Conservation (phyloP, 1,139 yeast species). For the Meyerozyma smithsonii region DNA sequence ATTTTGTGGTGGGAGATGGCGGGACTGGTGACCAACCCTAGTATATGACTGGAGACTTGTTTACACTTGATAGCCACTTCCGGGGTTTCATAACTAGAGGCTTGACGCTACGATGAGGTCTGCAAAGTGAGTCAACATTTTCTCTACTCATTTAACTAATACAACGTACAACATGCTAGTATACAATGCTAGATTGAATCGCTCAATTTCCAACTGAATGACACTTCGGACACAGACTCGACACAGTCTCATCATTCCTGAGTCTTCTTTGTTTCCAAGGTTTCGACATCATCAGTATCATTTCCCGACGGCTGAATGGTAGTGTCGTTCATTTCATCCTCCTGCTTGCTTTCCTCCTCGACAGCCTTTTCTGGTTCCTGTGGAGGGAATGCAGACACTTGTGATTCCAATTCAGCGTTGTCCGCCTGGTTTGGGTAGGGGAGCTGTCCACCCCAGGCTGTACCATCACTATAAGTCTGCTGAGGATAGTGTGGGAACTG, state of each 20-base stretch:
- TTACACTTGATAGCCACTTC: no score
- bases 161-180: conserved; percentile 3
- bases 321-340: conserved; percentile 2
- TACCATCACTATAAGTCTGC: not conserved
- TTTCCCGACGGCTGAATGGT: not conserved
- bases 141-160: no score
- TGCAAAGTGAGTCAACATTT: no score
- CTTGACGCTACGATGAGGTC: no score
- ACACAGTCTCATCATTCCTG: not conserved
- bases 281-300: not conserved
- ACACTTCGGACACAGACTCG: not conserved
- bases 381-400: conserved; percentile 2
- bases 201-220: not conserved
- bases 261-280: not conserved
- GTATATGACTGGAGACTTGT: no score
- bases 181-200: not conserved
- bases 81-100: no score
- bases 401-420: not conserved
- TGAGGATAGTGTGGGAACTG: conserved; percentile 2
- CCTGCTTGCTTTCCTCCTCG: not conserved
- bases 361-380: not conserved
- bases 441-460: conserved; percentile 1
- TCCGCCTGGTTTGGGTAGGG: conserved; percentile 1
- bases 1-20: no score
- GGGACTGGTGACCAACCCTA: no score